Base-by-base conservation (phyloP, 495 filamentous ascomycete species). In the Parachaetomium inaequale region DNA sequence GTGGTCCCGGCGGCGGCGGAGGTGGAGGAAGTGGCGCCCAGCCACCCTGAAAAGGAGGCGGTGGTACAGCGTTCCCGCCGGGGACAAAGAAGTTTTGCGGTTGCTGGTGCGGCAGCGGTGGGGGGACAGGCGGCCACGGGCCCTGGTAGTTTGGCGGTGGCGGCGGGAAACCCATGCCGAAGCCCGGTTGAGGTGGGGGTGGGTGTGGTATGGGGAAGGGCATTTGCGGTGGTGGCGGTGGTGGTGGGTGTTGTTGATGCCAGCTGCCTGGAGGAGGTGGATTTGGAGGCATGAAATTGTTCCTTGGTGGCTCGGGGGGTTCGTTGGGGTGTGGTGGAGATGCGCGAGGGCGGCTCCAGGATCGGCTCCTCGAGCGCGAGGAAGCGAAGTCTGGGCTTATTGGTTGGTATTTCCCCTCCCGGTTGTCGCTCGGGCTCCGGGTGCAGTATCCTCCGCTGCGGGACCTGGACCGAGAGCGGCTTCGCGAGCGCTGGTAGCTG, bases 81-180 rank as follows among this genome's bases (percentile, higher is more conserved):
- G 55, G 55, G 2, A 36, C 17, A 46, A 42, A 57, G 23, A 36
- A 62, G 12, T 40, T 50, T 12, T 26, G 55, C 53, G 53, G 54
- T 5, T 45, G 49, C 25, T 36, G 38, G 21, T 77, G 75, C 58
- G 78, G 78, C 28, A 75, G 76, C 25, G 81, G 79, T 19, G 80
- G 81, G 15, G 80, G 58, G 1, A 45, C 50, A 36, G 58, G 78
- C 7, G 76, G 78, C 82, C 81, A 84, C 49, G 76, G 71, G n/a
- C 79, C 82, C 28, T 75, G 70, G 52, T 80, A 84, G 43, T 78
- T 77, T 8, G 78, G 75, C 17, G 72, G 72, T 23, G 75, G 76
- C n/a, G 70, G 61, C 3, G 65, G 67, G 34, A 68, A 75, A 1
- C 49, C 38, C 7, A 52, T n/a, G 7, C 56, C 57, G 29, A 47